Conservation (phyloP, 2,329 filamentous ascomycete species). For the Nothophoma quercina region DNA sequence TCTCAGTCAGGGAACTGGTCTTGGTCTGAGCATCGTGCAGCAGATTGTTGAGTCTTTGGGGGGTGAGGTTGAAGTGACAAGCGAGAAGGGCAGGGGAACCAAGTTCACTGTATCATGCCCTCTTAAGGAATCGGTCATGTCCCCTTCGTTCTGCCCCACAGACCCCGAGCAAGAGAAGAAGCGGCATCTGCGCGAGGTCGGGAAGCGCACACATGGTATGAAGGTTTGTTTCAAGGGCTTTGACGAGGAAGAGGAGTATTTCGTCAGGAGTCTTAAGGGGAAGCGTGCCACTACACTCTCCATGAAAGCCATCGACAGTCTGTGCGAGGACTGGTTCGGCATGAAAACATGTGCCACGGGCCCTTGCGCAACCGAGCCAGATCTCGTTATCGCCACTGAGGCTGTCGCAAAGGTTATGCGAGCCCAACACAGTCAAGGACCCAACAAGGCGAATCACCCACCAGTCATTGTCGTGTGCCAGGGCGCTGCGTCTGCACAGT, state of each 20-base stretch:
- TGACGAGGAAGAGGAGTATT: constrained; percentile 43
- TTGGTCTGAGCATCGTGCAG: constrained; percentile 51
- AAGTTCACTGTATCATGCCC: constrained; percentile 48
- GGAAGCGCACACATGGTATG: constrained; percentile 40
- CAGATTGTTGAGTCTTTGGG: constrained; percentile 48
- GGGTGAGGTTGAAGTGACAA: constrained; percentile 48
- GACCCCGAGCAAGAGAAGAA: constrained; percentile 35
- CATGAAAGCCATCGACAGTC: constrained; percentile 41
- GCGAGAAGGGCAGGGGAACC: constrained; percentile 46
- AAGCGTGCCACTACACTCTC: constrained; percentile 42
- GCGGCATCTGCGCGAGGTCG: constrained; percentile 29
- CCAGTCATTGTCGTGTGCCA: constrained; percentile 47
- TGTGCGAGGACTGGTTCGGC: constrained; percentile 48
- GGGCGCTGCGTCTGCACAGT: constrained; percentile 45
- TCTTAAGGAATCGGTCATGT: constrained; percentile 41
- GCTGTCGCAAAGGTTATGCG: constrained; percentile 40
- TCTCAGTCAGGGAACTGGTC: constrained; percentile 48
- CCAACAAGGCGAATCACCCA: constrained; percentile 24
- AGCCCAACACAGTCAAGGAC: constrained; percentile 32
- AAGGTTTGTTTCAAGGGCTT: constrained; percentile 45
- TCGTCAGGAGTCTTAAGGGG: constrained; percentile 41
- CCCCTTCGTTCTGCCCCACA: constrained; percentile 34
- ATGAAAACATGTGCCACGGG: constrained; percentile 35
- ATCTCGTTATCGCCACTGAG: constrained; percentile 45
- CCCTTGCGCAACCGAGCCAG: constrained; percentile 23